Evolutionary conservation across 495 filamentous ascomycete species (phyloP).

Genomic region (Aspergillus cavernicola): DNA sequence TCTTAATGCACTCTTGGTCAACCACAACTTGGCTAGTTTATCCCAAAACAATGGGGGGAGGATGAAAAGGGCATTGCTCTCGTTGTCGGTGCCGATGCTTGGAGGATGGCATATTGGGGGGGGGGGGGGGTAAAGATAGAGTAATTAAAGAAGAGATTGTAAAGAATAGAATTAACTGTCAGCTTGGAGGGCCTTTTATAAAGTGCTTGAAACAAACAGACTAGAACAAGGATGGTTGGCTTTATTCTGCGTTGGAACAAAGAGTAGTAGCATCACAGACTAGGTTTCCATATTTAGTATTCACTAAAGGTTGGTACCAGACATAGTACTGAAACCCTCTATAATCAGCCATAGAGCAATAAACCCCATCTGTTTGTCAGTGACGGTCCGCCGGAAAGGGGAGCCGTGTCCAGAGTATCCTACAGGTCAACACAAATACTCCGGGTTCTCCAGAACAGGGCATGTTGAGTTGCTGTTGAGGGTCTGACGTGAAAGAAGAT

Average conservation of each 20-base stretch:
- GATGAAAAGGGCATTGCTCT: background rate
- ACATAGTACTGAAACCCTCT: no score
- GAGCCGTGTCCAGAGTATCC: no score
- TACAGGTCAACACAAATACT: no score
- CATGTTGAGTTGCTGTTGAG: no score
- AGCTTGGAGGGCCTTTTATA: background rate
- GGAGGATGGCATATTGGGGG: background rate
- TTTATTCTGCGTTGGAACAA: background rate
- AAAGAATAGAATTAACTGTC: background rate
- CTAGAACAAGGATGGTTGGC: background rate
- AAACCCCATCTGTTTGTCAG: no score
- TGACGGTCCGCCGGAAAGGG: no score
- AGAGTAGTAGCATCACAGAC: background rate
- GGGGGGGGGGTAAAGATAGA: background rate
- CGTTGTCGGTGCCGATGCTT: conserved; percentile 2
- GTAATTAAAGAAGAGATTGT: background rate
- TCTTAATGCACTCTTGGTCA: conserved; percentile 4
- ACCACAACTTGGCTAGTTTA: background rate
- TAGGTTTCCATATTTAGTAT: no score
- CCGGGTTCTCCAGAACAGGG: no score
- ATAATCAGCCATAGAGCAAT: no score
- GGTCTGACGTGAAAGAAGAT: no score
- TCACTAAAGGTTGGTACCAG: no score
- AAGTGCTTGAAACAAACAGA: background rate
- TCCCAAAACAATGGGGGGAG: conserved; percentile 5